A percentile compares a stretch with the other conserved stretches of the same genome.
Conservation (phyloP, 1,284 basidiomycete genomes). For the Gomphus bonarii region DNA sequence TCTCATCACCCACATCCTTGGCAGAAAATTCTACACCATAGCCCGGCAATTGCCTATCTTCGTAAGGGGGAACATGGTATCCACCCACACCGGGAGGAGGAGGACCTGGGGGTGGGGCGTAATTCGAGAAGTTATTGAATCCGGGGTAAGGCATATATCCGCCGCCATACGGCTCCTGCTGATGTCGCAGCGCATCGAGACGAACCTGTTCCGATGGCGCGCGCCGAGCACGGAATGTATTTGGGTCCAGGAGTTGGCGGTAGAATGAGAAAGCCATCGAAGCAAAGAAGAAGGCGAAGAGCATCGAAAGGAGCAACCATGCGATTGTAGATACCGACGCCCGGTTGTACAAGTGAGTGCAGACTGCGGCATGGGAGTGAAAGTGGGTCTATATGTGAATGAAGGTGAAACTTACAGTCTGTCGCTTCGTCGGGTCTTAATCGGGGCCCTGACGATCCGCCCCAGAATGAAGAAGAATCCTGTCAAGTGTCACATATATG, state of each 20-base stretch:
- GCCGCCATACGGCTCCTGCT: constrained; percentile 30
- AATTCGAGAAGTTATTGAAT: constrained; percentile 25
- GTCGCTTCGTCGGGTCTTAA: constrained; percentile 29
- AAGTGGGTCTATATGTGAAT: not conserved
- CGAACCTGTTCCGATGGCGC: constrained; percentile 21
- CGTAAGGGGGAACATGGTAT: constrained; percentile 20
- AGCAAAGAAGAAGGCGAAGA: constrained; percentile 47
- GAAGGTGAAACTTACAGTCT: constrained; percentile 30
- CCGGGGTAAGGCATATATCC: constrained; percentile 31
- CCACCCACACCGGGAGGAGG: constrained; percentile 30
- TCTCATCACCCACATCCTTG: constrained; percentile 21
- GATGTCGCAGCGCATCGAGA: constrained; percentile 18
- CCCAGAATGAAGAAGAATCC: constrained; percentile 31
- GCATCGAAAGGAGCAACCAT: constrained; percentile 26
- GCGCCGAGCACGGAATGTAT: constrained; percentile 27
- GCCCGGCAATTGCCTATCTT: constrained; percentile 29
- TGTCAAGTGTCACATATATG: not conserved
- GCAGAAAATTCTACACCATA: constrained; percentile 23
- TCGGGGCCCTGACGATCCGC: constrained; percentile 26
- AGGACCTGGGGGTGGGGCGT: constrained; percentile 34
- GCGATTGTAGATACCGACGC: constrained; percentile 54
- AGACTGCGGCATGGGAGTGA: constrained; percentile 31
- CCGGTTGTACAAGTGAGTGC: constrained; percentile 41
- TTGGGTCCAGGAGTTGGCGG: constrained; percentile 61
- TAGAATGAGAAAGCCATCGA: constrained; percentile 56